These are phyloP conservation scores for Kockiozyma suomiensis DNA, from an alignment of 805 yeast species.

Conservation along the genomic window DNA sequence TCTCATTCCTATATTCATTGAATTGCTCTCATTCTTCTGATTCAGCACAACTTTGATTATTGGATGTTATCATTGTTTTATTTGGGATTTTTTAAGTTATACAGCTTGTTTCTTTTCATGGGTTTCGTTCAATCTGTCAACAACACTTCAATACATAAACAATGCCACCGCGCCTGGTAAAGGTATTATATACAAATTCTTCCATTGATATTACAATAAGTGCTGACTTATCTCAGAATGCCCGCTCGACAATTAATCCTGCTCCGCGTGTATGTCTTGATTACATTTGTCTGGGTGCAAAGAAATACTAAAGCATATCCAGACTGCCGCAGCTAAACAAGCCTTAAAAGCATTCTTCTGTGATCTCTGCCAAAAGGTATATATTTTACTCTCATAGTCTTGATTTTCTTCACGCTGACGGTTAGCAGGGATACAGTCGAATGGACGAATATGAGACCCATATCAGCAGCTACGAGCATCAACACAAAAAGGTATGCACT, in stretches of 20 bases:
- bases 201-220: too few relatives aligned
- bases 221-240: background rate
- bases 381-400: background rate
- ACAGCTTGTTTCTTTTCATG: too few relatives aligned
- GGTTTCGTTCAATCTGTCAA: too few relatives aligned
- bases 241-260: slow-evolving; percentile 12
- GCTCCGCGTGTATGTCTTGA: slow-evolving; percentile 18
- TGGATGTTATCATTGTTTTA: too few relatives aligned
- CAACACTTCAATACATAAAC: background rate
- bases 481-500: slow-evolving; percentile 27
- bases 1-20: too few relatives aligned
- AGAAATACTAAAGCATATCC: background rate
- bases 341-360: slow-evolving; percentile 32
- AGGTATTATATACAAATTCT: background rate
- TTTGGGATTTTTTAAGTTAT: too few relatives aligned
- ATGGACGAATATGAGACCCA: slow-evolving; percentile 34
- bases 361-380: slow-evolving; percentile 33
- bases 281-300: background rate
- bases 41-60: too few relatives aligned
- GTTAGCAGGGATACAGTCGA: slow-evolving; percentile 30
- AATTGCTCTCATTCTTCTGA: too few relatives aligned
- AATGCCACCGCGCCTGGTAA: slow-evolving; percentile 8
- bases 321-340: slow-evolving; percentile 35
- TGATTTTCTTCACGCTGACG: background rate
- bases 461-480: slow-evolving; percentile 32